Base-by-base conservation (phyloP, 2,329 filamentous ascomycete genomes). In the Pseudocercospora vitis region DNA sequence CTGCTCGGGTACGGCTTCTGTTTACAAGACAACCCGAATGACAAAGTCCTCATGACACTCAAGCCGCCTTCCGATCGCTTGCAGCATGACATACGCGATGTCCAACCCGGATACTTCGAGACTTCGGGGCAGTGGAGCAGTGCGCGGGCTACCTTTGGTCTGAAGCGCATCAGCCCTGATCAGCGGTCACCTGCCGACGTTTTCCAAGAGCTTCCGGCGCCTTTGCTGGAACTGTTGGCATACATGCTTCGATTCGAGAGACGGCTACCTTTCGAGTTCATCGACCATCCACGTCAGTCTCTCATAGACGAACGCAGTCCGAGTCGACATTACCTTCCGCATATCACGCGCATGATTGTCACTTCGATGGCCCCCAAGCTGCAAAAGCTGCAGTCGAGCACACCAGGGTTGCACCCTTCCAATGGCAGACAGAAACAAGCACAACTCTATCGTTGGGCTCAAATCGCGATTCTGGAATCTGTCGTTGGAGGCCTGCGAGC, bases 1-100 rank as follows among this genome's bases (percentile, higher is more conserved):
- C 66, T 81, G 2, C 72, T 78, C 40, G 78, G 78, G 3, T 81
- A 81, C 52, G 78, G 78, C 3, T 81, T 81, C 64, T 76, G 73
- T 53, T 68, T 78, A 11, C 63, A 65, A 4, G 58, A 74, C 35
- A 80, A 80, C 32, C 74, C 74, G 0, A 70, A 74, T 33, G 78
- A 80, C 58, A 70, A 72, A 44, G 72, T 77, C 7, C 65, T 74
- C 7, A 61, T 78, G 37, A 72, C 73, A 16, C 66, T 77, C 7
- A 70, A 69, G 46, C 64, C 68, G 7, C 70, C 76, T 12, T 70
- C 71, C 4, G 64, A 66, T n/a, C 57, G 64, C 3, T 61, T 73
- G n/a, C 70, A 72, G 44, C 50, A 50, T 11, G 58, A 65, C 11
- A 59, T 74, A 14, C 60, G 59, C 21, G 28, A 29, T 2, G 50